Conservation (phyloP, 163 green algal species). For the Scenedesmus sp. region DNA sequence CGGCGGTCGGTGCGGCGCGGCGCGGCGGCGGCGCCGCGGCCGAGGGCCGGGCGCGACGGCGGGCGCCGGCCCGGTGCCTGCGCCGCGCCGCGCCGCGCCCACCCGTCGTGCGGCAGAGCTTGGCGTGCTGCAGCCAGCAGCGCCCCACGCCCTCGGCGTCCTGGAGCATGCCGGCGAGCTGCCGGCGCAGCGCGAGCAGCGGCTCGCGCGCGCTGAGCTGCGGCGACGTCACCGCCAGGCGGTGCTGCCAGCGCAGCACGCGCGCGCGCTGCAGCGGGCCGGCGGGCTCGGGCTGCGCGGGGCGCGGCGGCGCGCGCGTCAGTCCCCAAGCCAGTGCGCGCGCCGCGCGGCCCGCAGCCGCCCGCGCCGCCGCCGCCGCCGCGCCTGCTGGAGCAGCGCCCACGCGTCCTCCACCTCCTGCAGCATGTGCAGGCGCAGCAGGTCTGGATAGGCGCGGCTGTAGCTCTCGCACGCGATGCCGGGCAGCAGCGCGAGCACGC, state of each 20-base stretch:
- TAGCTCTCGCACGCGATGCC: slow-evolving; percentile 91
- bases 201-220: slow-evolving; percentile 71
- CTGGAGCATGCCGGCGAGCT: slow-evolving; percentile 72
- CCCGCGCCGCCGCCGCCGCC: too few species aligned
- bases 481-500: slow-evolving; percentile 67
- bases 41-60: neutral
- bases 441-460: slow-evolving; percentile 83
- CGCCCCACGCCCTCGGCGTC: slow-evolving; percentile 61
- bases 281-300: neutral
- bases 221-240: slow-evolving; percentile 67
- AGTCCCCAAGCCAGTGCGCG: neutral
- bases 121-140: slow-evolving; percentile 78
- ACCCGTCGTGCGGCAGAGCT: slow-evolving; percentile 76
- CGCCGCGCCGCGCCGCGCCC: too few species aligned
- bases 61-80: neutral
- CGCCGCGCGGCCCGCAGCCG: neutral
- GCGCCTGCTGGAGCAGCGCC: slow-evolving; percentile 29
- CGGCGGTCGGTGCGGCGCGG: too few species aligned
- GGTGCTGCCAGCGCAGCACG: slow-evolving; percentile 72
- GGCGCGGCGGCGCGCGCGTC: neutral
- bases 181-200: slow-evolving; percentile 80
- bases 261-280: slow-evolving; percentile 55
- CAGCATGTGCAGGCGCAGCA: slow-evolving; percentile 89
- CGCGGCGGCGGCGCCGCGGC: too few species aligned
- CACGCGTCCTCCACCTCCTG: slow-evolving; percentile 64